Conservation (phyloP, 2,329 filamentous ascomycete genomes). For the Botrytis porri region DNA sequence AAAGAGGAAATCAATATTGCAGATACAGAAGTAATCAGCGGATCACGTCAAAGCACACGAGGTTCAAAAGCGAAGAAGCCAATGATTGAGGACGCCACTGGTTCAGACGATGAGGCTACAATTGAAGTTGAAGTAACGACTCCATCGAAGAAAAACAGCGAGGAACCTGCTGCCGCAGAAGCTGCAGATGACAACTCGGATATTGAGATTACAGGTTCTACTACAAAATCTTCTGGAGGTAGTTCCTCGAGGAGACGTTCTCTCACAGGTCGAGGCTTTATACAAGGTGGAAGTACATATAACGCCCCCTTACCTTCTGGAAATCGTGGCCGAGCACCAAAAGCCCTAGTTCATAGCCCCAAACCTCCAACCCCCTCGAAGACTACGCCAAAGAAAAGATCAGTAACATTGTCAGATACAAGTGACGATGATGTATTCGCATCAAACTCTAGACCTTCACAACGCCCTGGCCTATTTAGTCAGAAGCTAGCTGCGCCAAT, state of each 20-base stretch:
- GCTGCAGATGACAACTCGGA: slow-evolving; percentile 17
- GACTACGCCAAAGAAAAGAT: slow-evolving; percentile 2
- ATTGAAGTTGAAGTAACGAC: slow-evolving; percentile 18
- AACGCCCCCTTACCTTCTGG: slow-evolving; percentile 14
- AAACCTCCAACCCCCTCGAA: not conserved
- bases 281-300: slow-evolving; percentile 17
- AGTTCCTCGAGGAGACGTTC: slow-evolving; percentile 3
- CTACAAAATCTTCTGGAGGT: slow-evolving; percentile 19
- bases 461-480: slow-evolving; percentile 12
- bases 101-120: slow-evolving; percentile 20
- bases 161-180: not conserved
- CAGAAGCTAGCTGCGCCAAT: not conserved
- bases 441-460: slow-evolving; percentile 6
- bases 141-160: slow-evolving; percentile 21
- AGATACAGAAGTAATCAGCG: not conserved
- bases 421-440: slow-evolving; percentile 21
- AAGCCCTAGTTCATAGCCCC: not conserved
- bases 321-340: slow-evolving; percentile 1
- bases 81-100: not conserved
- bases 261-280: slow-evolving; percentile 15
- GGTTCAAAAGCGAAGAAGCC: not conserved
- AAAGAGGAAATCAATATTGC: slow-evolving; percentile 8
- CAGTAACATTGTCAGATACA: slow-evolving; percentile 19
- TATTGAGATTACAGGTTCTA: slow-evolving; percentile 22
- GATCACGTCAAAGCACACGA: slow-evolving; percentile 7